Evolutionary conservation across 1,284 basidiomycete species (phyloP).

Genomic region (Cystobasidiaceae sp.): DNA sequence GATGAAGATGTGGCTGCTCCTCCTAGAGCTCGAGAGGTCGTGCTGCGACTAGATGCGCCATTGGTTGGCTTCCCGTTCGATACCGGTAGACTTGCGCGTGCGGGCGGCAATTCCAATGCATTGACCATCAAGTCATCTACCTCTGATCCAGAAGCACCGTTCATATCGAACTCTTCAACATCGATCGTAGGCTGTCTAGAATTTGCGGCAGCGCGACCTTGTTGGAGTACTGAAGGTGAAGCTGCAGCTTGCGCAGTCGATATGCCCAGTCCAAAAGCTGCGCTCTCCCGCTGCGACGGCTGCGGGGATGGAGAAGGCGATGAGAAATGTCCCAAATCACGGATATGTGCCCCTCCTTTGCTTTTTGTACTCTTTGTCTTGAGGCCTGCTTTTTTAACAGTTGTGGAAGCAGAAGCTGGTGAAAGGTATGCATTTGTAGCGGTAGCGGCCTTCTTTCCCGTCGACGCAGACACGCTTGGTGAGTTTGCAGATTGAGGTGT

Average conservation of each 20-base stretch:
- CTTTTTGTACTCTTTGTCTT: not conserved
- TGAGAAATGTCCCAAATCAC: not conserved
- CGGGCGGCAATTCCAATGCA: not conserved
- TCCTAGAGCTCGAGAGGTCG: not conserved
- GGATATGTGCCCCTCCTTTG: no score
- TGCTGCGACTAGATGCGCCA: not conserved
- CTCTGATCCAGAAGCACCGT: conserved; percentile 6
- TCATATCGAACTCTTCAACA: conserved; percentile 21
- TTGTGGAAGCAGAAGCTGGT: not conserved
- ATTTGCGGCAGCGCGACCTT: not conserved
- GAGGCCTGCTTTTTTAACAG: not conserved
- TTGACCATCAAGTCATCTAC: not conserved
- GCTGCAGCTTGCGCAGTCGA: not conserved
- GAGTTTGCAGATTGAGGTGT: conserved; percentile 3
- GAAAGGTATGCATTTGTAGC: no score
- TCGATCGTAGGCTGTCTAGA: not conserved
- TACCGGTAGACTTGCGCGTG: not conserved
- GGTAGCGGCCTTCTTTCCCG: no score
- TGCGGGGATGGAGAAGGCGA: not conserved
- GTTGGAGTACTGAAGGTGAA: not conserved
- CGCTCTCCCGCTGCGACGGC: not conserved
- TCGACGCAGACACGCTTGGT: not conserved
- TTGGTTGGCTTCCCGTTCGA: not conserved
- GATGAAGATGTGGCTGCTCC: not conserved
- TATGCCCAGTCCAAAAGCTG: conserved; percentile 2